Conservation (phyloP, 352 stramenopile genomes). For the Globisporangium barbulae region DNA sequence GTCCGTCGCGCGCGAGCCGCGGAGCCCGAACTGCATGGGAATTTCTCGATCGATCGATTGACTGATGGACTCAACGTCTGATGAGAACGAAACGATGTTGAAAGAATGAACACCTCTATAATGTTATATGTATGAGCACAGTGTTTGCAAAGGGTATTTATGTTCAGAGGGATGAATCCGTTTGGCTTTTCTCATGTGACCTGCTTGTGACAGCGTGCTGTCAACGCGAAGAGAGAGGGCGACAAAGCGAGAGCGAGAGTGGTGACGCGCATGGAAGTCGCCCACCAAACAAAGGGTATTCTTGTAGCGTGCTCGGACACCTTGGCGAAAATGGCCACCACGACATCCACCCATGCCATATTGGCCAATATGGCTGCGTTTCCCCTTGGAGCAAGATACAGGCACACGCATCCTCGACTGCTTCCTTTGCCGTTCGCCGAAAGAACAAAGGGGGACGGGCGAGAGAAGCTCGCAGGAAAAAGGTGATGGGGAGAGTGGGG, state of each 20-base stretch:
- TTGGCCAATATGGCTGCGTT: no score
- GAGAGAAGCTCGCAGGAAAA: constrained; percentile 6
- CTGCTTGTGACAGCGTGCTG: constrained; percentile 1
- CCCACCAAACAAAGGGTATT: neutral
- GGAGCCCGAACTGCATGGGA: neutral
- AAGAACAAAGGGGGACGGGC: constrained; percentile 7
- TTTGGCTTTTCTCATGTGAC: constrained; percentile 7
- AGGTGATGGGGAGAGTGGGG: neutral
- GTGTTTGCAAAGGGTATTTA: neutral
- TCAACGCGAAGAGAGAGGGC: neutral
- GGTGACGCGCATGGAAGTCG: constrained; percentile 5
- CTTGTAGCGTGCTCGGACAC: neutral
- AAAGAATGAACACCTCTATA: neutral
- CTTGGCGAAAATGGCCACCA: no score
- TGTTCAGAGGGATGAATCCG: neutral
- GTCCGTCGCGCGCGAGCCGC: neutral
- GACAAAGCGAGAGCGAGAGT: neutral
- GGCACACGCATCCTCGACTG: neutral
- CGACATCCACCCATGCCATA: no score
- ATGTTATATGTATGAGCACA: neutral
- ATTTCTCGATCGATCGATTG: neutral
- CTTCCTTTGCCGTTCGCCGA: neutral
- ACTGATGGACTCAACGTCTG: neutral
- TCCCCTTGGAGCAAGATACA: no score
- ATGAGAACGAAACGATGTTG: neutral